These are phyloP conservation scores for Clonostachys byssicola DNA, from an alignment of 2,329 filamentous ascomycete species.

Conservation along the genomic window DNA sequence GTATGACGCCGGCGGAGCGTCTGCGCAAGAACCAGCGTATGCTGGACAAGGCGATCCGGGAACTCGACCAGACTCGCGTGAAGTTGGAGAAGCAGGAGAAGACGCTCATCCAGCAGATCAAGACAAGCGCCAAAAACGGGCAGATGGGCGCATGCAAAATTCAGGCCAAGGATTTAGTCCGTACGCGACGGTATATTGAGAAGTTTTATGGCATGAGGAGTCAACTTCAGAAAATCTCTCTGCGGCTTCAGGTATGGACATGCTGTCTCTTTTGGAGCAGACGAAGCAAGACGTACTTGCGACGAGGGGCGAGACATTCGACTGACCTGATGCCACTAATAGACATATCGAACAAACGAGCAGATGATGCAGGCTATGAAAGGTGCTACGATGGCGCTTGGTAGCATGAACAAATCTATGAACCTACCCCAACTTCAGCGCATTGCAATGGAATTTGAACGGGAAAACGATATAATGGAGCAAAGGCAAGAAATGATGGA, in stretches of 20 bases:
- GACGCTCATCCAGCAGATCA: slow-evolving; percentile 92
- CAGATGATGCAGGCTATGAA: slow-evolving; percentile 99
- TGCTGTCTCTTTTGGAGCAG: neutral
- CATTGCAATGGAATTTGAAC: slow-evolving; percentile 98
- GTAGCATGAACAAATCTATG: slow-evolving; percentile 97
- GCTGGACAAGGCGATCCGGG: slow-evolving; percentile 94
- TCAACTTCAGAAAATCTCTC: slow-evolving; percentile 90
- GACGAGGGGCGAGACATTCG: no score
- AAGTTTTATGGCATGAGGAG: slow-evolving; percentile 99
- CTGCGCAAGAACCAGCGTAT: slow-evolving; percentile 92
- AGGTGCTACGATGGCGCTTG: slow-evolving; percentile 85
- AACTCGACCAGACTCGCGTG: slow-evolving; percentile 88
- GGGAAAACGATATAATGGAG: slow-evolving; percentile 99
- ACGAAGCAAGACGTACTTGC: no score
- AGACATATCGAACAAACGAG: slow-evolving; percentile 97
- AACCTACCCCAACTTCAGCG: slow-evolving; percentile 92
- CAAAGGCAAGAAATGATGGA: slow-evolving; percentile 99
- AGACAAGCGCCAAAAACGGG: slow-evolving; percentile 95
- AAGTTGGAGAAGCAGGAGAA: slow-evolving; percentile 99
- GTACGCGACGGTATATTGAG: slow-evolving; percentile 90
- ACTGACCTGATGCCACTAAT: slow-evolving; percentile 1
- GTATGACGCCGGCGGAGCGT: slow-evolving; percentile 93
- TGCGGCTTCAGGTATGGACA: slow-evolving; percentile 76
- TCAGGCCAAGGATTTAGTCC: slow-evolving; percentile 93
- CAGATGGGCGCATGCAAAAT: slow-evolving; percentile 99